Conservation (phyloP, 148 eudicot species). For the Diospyros kaki region DNA sequence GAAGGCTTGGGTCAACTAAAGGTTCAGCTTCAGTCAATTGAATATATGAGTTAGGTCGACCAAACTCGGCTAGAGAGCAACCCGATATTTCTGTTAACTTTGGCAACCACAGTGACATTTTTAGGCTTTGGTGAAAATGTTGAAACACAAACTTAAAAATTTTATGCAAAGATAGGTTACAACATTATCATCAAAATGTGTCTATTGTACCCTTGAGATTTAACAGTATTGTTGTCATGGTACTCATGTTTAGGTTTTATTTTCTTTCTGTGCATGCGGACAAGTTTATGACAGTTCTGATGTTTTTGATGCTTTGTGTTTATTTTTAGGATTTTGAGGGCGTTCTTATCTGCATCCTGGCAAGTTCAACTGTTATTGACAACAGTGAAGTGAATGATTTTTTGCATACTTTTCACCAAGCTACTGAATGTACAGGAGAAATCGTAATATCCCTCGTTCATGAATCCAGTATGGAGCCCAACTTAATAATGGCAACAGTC, state of each 20-base stretch:
- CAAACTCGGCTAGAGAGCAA: too few relatives aligned
- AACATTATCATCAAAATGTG: too few relatives aligned
- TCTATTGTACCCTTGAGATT: too few relatives aligned
- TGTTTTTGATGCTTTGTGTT: conserved; percentile 1
- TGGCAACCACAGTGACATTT: too few relatives aligned
- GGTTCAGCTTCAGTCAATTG: too few relatives aligned
- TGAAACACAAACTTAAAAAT: too few relatives aligned
- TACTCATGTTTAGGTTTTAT: neutral
- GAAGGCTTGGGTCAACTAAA: too few relatives aligned
- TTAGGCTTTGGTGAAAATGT: too few relatives aligned
- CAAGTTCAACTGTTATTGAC: conserved; percentile 55
- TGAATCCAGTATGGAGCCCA: conserved; percentile 58
- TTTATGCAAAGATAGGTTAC: too few relatives aligned
- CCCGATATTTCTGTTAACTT: too few relatives aligned
- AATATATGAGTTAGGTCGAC: too few relatives aligned
- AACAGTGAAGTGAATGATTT: conserved; percentile 41
- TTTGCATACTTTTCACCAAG: conserved; percentile 47
- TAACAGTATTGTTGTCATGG: neutral
- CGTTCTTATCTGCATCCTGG: conserved; percentile 51
- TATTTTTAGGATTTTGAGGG: conserved; percentile 56
- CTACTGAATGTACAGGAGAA: conserved; percentile 50
- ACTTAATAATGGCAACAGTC: conserved; percentile 49
- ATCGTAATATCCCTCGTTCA: conserved; percentile 55
- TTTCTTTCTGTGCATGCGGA: neutral
- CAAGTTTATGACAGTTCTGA: neutral